Conservation (phyloP, 2,329 filamentous ascomycete species). For the Neopestalotiopsis sp. region DNA sequence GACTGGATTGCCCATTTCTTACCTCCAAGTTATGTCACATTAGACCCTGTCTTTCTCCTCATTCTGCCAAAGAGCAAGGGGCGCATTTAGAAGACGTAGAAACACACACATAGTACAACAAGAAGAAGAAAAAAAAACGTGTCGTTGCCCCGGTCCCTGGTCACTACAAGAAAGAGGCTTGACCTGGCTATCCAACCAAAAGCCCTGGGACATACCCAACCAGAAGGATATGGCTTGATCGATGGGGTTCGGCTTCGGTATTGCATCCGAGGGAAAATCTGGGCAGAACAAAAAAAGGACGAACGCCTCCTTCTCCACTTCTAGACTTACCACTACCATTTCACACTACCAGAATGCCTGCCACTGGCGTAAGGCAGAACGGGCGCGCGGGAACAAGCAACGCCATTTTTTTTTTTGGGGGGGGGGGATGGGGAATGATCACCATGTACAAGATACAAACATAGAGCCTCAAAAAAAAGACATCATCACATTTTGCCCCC, state of each 20-base stretch:
- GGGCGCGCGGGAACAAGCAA: too few relatives aligned
- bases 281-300: background rate
- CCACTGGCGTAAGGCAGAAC: too few relatives aligned
- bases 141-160: slow-evolving; percentile 6
- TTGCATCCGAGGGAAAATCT: background rate
- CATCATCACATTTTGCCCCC: too few relatives aligned
- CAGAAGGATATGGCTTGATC: slow-evolving; percentile 11
- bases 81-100: background rate
- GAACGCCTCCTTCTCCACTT: background rate
- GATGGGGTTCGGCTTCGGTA: slow-evolving; percentile 7
- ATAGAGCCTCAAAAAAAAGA: too few relatives aligned
- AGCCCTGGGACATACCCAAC: slow-evolving; percentile 1
- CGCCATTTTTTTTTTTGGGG: too few relatives aligned
- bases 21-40: background rate
- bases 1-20: background rate
- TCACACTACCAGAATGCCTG: background rate
- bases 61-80: background rate
- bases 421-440: too few relatives aligned
- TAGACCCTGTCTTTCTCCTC: background rate
- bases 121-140: background rate
- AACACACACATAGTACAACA: background rate
- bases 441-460: too few relatives aligned
- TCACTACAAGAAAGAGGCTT: background rate
- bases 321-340: background rate
- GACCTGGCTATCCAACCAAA: background rate